Percentiles rank a stretch among this genome's conserved stretches.
Evolutionary conservation across 441 rosid genomes (phyloP).

Genomic region (Hypseocharis bilobata): DNA sequence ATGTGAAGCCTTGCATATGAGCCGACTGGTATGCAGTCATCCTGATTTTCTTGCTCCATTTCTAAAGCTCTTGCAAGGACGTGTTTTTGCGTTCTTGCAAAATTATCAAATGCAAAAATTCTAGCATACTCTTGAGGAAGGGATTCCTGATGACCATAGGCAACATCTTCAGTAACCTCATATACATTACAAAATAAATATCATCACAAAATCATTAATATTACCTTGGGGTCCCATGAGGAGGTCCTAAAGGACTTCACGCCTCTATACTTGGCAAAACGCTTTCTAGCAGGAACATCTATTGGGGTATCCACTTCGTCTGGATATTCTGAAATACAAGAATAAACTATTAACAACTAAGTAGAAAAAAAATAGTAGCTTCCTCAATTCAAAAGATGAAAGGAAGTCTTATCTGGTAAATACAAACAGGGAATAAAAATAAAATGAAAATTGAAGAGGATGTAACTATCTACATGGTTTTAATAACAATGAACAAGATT

Average conservation of each 20-base stretch:
- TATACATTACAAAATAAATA: slow-evolving; percentile 14
- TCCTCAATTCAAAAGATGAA: not conserved
- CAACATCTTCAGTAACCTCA: not conserved
- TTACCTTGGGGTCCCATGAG: slow-evolving; percentile 96
- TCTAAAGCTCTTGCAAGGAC: slow-evolving; percentile 53
- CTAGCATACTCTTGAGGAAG: slow-evolving; percentile 83
- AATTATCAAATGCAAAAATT: slow-evolving; percentile 82
- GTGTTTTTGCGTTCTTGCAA: slow-evolving; percentile 70
- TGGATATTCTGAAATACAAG: slow-evolving; percentile 66
- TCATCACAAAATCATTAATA: slow-evolving; percentile 13
- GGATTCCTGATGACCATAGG: slow-evolving; percentile 58
- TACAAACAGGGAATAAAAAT: no score
- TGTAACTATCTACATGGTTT: not conserved
- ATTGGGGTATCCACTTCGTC: slow-evolving; percentile 92
- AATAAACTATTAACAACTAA: slow-evolving; percentile 14
- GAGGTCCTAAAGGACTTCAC: slow-evolving; percentile 92
- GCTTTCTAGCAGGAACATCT: slow-evolving; percentile 78
- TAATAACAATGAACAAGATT: not conserved
- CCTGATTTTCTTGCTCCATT: slow-evolving; percentile 43
- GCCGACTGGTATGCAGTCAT: slow-evolving; percentile 51
- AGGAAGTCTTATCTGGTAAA: no score
- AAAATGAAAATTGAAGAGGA: no score
- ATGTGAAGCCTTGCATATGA: slow-evolving; percentile 64
- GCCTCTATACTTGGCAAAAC: slow-evolving; percentile 88
- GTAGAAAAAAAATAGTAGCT: not conserved